Evolutionary conservation across 106 monocot species (phyloP).

Genomic region (Acanthochlamys bracteata): DNA sequence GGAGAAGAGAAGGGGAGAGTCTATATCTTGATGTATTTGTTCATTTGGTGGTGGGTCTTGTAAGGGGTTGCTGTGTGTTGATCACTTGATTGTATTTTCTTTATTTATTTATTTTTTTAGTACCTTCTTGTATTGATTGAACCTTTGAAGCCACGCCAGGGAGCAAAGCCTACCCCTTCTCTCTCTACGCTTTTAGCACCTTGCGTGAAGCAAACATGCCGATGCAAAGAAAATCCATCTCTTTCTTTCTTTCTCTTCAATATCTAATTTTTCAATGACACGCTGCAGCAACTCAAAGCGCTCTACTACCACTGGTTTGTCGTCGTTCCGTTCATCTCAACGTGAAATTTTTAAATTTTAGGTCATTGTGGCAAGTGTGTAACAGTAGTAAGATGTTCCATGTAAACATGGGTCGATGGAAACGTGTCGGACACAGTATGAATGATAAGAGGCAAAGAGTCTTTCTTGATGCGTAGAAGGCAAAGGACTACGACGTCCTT

Average conservation of each 20-base stretch:
- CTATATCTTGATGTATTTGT: conserved; percentile 21
- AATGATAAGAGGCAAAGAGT: conserved; percentile 6
- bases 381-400: neutral
- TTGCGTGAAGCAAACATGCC: conserved; percentile 99
- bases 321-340: neutral
- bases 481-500: conserved; percentile 10
- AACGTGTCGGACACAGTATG: conserved; percentile 22
- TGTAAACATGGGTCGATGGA: neutral
- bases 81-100: no score
- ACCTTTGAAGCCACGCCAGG: conserved; percentile 94
- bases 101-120: conserved; percentile 30
- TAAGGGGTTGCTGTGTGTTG: conserved; percentile 35
- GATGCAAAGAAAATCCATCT: conserved; percentile 13
- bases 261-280: neutral
- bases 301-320: neutral
- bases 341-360: neutral
- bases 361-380: neutral
- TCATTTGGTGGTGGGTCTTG: conserved; percentile 57
- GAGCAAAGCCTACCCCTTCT: conserved; percentile 25
- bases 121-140: conserved; percentile 58
- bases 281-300: neutral
- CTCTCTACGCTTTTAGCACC: conserved; percentile 28
- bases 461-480: conserved; percentile 32
- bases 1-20: conserved; percentile 4
- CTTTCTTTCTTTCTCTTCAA: conserved; percentile 11